Evolutionary conservation across 2,329 filamentous ascomycete genomes (phyloP), one percentile per base, ranked within the genome.

Genomic region (Fusarium falciforme): DNA sequence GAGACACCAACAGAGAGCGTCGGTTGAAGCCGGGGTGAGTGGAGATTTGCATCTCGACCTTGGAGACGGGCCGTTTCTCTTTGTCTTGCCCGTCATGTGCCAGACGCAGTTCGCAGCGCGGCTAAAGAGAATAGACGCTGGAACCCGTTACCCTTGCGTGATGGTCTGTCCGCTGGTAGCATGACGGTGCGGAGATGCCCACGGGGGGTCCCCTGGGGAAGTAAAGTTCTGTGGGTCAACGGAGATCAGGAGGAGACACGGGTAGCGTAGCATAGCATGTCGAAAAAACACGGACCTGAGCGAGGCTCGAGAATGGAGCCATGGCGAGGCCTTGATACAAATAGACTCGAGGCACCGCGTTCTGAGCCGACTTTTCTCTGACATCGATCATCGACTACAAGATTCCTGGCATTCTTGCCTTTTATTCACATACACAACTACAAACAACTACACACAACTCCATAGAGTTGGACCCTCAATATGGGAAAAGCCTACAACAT

Each of bases 401-500:
- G 47, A 16, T 42, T 29, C 12, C 35, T 40, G 31, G 36, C 52
- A 35, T 36, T 14, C 5, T 31, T 38, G 17, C 57, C 33, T 33
- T 16, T 27, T 17, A 5, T 29, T 52, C 16, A 44, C 31, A 62
- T 6, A 61, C 14, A 55, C 5, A 10, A 11, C 6, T 31, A n/a
- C 11, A 27, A 27, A 27, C 10, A 36, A 33, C 14, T n/a, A 61
- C 54, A 22, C 16, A 44, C 25, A 33, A 14, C 20, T 55, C 22
- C 20, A 44, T 57, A n/a, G 36, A 40, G 33, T 25, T 52, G 49
- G 22, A 17, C 14, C 49, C 27, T 70, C 65, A 71, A 22, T 65
- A 85, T 85, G 84, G 84, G 84, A 38, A 82, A 83, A 60, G 72
- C 77, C 58, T 84, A 83, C 73, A 82, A 81, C 57, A 80, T 85